Percentiles rank a stretch among this genome's conserved stretches.
Conservation (phyloP, 139 green algal genomes). For the Coelastrella sp. region DNA sequence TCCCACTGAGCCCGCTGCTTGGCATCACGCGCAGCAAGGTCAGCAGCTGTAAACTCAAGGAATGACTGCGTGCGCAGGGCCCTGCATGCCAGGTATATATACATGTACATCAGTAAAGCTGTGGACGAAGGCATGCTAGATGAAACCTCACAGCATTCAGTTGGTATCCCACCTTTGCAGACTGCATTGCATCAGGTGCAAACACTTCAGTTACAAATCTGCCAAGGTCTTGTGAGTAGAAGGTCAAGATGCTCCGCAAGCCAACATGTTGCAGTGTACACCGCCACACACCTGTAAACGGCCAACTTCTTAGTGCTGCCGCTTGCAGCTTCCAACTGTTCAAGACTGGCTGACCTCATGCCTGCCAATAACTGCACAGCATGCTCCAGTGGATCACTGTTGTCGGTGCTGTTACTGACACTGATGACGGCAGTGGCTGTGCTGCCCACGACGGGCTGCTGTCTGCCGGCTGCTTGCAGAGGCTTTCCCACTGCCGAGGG, state of each 20-base stretch:
- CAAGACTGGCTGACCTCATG: constrained; percentile 52
- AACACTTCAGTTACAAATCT: no score
- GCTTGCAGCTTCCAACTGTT: constrained; percentile 42
- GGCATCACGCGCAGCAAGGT: constrained; percentile 26
- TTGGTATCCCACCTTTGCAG: neutral
- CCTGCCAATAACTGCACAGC: constrained; percentile 64
- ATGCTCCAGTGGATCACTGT: constrained; percentile 51
- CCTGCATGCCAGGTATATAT: constrained; percentile 24
- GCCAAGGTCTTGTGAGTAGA: no score
- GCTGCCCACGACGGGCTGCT: neutral
- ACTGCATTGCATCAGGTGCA: no score
- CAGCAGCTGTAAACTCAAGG: constrained; percentile 63
- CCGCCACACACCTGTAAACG: constrained; percentile 59
- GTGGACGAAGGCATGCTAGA: neutral
- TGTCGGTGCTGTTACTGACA: neutral
- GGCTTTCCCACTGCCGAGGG: constrained; percentile 16
- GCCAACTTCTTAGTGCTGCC: constrained; percentile 56
- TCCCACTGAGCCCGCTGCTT: constrained; percentile 25
- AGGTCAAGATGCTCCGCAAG: no score
- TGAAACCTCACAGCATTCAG: neutral
- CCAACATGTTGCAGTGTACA: no score
- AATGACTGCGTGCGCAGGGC: constrained; percentile 64
- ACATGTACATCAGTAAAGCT: neutral
- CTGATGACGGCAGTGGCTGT: neutral
- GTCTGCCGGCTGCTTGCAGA: neutral